Conservation (phyloP, 129 eudicot genomes). For the Tagetes erecta region DNA sequence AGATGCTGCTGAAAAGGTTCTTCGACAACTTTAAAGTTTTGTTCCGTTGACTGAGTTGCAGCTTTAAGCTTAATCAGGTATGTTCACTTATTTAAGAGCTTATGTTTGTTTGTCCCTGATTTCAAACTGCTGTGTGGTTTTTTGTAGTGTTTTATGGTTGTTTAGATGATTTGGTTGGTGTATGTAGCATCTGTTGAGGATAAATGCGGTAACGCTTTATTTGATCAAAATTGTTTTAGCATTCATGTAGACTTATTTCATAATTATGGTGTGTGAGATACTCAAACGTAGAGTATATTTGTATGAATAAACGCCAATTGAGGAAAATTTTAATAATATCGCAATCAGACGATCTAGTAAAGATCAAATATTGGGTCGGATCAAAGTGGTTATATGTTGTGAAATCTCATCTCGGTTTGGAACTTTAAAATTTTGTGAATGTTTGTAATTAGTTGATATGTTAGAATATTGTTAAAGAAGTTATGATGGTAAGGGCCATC, state of each 20-base stretch:
- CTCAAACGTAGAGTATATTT: neutral
- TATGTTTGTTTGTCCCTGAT: neutral
- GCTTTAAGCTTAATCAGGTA: slow-evolving; percentile 37
- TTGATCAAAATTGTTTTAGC: neutral
- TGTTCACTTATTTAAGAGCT: slow-evolving; percentile 17
- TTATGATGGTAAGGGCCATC: neutral
- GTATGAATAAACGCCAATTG: neutral
- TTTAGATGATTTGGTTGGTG: neutral
- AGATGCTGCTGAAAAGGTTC: slow-evolving; percentile 88
- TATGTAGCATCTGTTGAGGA: slow-evolving; percentile 5
- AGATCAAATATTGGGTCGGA: neutral
- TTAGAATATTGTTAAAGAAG: neutral
- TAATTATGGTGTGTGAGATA: neutral
- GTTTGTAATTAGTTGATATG: neutral
- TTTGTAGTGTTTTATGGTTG: neutral
- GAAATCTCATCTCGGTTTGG: neutral
- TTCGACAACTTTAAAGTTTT: slow-evolving; percentile 48
- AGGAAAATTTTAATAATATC: neutral
- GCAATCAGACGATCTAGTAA: neutral
- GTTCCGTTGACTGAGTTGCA: slow-evolving; percentile 2
- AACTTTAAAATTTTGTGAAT: neutral
- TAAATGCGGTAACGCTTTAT: neutral
- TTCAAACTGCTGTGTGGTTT: slow-evolving; percentile 17
- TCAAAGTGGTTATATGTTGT: neutral
- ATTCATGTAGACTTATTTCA: neutral